A percentile compares a stretch with the other conserved stretches of the same genome.
phyloP scores from a whole-genome alignment of 495 filamentous ascomycete genomes.

The Xylaria sp. region DNA sequence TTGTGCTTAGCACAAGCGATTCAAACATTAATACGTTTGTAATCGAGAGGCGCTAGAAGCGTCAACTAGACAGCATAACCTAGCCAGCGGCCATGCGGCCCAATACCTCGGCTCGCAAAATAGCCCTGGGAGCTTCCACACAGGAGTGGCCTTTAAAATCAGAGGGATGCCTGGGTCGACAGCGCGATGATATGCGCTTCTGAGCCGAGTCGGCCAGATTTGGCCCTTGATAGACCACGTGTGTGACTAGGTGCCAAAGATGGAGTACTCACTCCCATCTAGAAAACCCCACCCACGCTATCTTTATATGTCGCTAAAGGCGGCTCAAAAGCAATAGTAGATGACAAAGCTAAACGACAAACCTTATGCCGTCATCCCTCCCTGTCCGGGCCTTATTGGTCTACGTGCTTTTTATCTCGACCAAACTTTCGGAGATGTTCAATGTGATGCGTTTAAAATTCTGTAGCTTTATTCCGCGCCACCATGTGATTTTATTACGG shows the following conservation, averaged over 20 bases:
- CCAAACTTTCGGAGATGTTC: not conserved
- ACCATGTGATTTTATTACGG: not conserved
- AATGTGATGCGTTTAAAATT: not conserved
- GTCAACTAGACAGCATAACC: not conserved
- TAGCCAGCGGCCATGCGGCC: not conserved
- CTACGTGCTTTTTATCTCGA: not conserved
- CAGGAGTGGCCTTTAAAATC: not conserved
- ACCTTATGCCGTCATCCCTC: not conserved
- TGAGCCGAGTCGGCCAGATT: not conserved
- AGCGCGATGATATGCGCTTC: not conserved
- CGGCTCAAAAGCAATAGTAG: not conserved
- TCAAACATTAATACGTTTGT: not conserved
- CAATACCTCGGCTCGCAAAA: not conserved
- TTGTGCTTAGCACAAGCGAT: not conserved
- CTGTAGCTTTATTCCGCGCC: not conserved
- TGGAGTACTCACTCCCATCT: not conserved
- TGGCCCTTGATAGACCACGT: not conserved
- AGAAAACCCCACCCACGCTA: not conserved
- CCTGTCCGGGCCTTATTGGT: not conserved
- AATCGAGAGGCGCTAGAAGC: not conserved
- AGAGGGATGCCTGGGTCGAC: not conserved
- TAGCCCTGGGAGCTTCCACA: not conserved
- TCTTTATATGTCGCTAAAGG: not conserved
- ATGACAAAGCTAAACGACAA: not conserved
- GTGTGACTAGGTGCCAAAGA: not conserved